Evolutionary conservation across 768 basidiomycete species (phyloP), one percentile per base, ranked within the genome.

Genomic region (Chiua virens): DNA sequence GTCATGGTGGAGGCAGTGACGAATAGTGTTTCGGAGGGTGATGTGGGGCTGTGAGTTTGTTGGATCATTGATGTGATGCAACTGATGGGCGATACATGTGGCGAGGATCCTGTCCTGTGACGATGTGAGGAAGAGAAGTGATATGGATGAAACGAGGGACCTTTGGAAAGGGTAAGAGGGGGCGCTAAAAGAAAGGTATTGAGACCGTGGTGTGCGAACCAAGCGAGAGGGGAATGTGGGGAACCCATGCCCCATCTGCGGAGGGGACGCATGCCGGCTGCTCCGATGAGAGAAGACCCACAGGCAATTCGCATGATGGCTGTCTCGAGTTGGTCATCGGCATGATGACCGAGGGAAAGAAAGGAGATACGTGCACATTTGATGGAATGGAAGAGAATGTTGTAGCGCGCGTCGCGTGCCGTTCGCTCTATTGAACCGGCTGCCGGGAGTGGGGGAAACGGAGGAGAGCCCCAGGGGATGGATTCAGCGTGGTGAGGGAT

Each of bases 311-410:
- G 81, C 76, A 91, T 82, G 45, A 93, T 69, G 27, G 82, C 76
- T 0, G 91, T 93, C 64, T 93, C 91, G 10, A 92, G 78, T 63
- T 92, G 89, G 62, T 93, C 91, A 61, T 93, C 89, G 4, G 78
- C 78, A 61, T 93, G 91, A 58, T 93, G 91, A 0, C 80, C 91
- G 43, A 85, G 76, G 1, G 85, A 86, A 47, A 91, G 63, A 14
- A 75, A 63, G 15, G 72, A 56, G 4, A 75, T 65, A 1, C 73
- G 59, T 0, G 65, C 52, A 2, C 55, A 52, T 6, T 63, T 61
- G 79, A 89, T 79, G 0, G 61, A 67, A n/a, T 70, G 49, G 50
- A 81, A 79, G 34, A 89, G 56, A 10, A 75, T 45, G 41, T 71
- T 70, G 56, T 84, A 83, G 20, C 91, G 80, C 27, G 80, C 85